Conservation (phyloP, 73 alveolate genomes). For the Blepharisma japonicum region DNA sequence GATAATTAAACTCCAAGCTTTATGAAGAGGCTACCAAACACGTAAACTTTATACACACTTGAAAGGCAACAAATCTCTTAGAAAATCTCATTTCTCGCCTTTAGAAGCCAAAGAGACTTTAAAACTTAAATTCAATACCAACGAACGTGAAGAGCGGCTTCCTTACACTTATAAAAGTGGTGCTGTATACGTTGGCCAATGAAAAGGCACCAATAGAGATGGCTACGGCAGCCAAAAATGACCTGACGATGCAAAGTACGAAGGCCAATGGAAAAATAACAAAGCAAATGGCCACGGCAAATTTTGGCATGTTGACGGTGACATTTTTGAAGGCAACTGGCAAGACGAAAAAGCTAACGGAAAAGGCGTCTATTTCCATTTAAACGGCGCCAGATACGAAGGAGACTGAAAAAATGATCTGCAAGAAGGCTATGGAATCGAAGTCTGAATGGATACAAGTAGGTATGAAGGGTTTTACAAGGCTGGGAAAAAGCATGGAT, state of each 20-base stretch:
- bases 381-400: constrained; percentile 55
- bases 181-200: constrained; percentile 81
- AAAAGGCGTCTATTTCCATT: constrained; percentile 39
- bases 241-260: constrained; percentile 80
- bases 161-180: constrained; percentile 41
- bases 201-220: constrained; percentile 80
- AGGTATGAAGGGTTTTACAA: constrained; percentile 63
- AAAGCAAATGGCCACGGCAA: constrained; percentile 81
- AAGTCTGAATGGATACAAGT: constrained; percentile 61
- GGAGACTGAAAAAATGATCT: constrained; percentile 56
- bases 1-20: neutral
- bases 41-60: neutral
- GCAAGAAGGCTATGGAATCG: constrained; percentile 57
- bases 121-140: neutral
- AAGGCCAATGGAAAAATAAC: constrained; percentile 36
- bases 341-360: constrained; percentile 47
- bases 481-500: constrained; percentile 69
- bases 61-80: too few relatives aligned
- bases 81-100: neutral
- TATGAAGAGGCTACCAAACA: constrained; percentile 14
- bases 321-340: constrained; percentile 76
- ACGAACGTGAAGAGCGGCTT: neutral
- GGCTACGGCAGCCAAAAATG: constrained; percentile 81
- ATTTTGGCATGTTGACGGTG: constrained; percentile 73
- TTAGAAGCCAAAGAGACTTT: neutral